Conservation (phyloP, 169 alveolate genomes). For the Eimeria tenella region DNA sequence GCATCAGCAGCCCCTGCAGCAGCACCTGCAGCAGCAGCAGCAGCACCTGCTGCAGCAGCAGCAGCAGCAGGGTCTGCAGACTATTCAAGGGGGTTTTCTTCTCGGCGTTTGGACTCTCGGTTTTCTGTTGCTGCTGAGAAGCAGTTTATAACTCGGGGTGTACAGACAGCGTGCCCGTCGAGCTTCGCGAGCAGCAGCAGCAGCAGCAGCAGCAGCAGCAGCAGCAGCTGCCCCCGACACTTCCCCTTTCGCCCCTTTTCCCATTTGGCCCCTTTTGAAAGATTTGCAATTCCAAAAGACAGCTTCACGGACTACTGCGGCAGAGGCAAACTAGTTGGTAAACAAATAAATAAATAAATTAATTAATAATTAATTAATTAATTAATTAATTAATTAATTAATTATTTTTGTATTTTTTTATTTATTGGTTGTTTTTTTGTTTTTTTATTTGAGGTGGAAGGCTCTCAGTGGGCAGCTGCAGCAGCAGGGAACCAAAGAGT, state of each 20-base stretch:
- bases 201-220: neutral
- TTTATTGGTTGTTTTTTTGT: neutral
- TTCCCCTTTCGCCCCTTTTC: neutral
- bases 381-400: neutral
- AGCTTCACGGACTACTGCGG: conserved; percentile 1
- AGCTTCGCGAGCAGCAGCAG: neutral
- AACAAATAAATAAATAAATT: neutral
- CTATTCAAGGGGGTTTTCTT: neutral
- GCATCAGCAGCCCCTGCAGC: neutral
- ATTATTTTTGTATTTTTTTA: neutral
- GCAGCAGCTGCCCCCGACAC: neutral
- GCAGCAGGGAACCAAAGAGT: neutral
- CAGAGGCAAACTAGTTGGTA: neutral
- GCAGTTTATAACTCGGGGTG: neutral
- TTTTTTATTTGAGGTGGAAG: neutral
- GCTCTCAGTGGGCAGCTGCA: too few relatives aligned
- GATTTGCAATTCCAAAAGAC: conserved; percentile 22
- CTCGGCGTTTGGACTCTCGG: neutral
- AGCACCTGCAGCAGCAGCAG: neutral
- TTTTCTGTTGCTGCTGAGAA: neutral
- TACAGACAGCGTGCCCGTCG: conserved; percentile 7
- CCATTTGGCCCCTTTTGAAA: conserved; percentile 52
- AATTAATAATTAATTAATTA: neutral
- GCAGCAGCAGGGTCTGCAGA: neutral
- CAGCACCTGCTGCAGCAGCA: conserved; percentile 4